These are phyloP conservation scores for Clavispora fructus DNA, from an alignment of 805 yeast species.

Conservation along the genomic window DNA sequence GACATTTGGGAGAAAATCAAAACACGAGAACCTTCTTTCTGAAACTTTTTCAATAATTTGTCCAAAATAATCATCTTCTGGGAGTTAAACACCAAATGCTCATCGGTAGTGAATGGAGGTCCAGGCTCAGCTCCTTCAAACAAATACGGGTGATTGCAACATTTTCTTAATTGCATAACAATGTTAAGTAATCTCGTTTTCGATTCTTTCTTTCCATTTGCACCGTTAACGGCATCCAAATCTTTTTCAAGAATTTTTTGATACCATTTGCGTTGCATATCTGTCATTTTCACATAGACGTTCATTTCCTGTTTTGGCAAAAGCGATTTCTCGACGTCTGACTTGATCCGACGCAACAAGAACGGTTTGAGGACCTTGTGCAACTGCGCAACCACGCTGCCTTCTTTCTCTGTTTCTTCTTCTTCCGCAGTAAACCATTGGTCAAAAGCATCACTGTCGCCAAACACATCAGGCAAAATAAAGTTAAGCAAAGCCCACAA, in stretches of 20 bases:
- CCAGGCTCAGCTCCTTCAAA: constrained; percentile 90
- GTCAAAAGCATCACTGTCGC: constrained; percentile 68
- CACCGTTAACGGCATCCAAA: constrained; percentile 82
- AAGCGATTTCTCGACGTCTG: constrained; percentile 76
- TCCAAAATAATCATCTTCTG: constrained; percentile 71
- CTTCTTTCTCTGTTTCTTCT: constrained; percentile 26
- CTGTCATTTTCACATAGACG: constrained; percentile 67
- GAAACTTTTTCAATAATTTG: constrained; percentile 54
- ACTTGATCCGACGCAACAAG: constrained; percentile 67
- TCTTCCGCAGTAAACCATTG: constrained; percentile 58
- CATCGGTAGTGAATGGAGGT: constrained; percentile 83
- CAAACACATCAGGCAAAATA: constrained; percentile 71
- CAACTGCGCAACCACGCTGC: constrained; percentile 54
- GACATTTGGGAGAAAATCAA: constrained; percentile 82
- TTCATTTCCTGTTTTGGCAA: constrained; percentile 73
- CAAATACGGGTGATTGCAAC: constrained; percentile 80
- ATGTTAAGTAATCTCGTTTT: constrained; percentile 73
- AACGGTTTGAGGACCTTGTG: constrained; percentile 77
- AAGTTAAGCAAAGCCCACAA: constrained; percentile 78
- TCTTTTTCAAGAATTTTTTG: constrained; percentile 73
- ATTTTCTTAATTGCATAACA: constrained; percentile 80
- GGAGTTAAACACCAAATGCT: constrained; percentile 69
- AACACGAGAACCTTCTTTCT: constrained; percentile 70
- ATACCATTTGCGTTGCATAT: constrained; percentile 78
- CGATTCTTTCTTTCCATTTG: constrained; percentile 66